Evolutionary conservation across 2,329 filamentous ascomycete genomes (phyloP).

Genomic region (Domatiomyces globalis): DNA sequence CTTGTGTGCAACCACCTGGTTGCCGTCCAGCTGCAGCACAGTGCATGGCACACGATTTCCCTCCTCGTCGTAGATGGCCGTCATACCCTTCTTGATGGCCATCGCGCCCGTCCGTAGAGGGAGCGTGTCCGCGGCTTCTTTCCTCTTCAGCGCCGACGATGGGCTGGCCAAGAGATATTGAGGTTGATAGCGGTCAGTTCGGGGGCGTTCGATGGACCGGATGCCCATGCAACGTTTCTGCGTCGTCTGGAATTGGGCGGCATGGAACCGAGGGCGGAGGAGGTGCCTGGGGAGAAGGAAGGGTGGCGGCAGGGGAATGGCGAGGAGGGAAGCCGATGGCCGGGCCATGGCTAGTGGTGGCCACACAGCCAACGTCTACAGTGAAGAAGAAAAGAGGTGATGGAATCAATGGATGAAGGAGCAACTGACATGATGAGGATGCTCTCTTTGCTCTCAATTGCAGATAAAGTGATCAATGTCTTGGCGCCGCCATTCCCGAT

Average conservation of each 20-base stretch:
- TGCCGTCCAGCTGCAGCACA: constrained; percentile 81
- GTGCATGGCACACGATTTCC: constrained; percentile 73
- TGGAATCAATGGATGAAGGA: background rate
- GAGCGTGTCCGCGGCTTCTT: constrained; percentile 35
- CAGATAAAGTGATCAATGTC: background rate
- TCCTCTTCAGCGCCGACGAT: constrained; percentile 46
- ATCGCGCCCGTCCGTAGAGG: constrained; percentile 66
- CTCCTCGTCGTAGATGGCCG: constrained; percentile 64
- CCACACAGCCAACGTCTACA: too few species aligned
- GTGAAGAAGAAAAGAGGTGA: background rate
- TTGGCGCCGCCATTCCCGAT: background rate
- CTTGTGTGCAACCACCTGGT: constrained; percentile 80
- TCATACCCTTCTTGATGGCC: constrained; percentile 91
- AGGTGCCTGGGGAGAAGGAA: constrained; percentile 19
- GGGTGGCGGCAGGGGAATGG: constrained; percentile 14
- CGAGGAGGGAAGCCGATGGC: constrained; percentile 7
- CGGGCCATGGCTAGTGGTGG: constrained; percentile 10
- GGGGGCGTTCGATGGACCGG: constrained; percentile 41
- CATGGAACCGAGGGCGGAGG: constrained; percentile 8
- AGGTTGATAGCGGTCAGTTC: constrained; percentile 40
- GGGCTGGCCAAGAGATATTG: constrained; percentile 38
- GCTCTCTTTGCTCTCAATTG: background rate
- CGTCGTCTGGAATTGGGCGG: constrained; percentile 19
- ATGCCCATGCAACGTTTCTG: constrained; percentile 35
- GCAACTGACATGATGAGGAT: background rate